These are phyloP conservation scores for Pseudocercospora crystallina DNA, from an alignment of 2,329 filamentous ascomycete genomes.

Conservation along the genomic window DNA sequence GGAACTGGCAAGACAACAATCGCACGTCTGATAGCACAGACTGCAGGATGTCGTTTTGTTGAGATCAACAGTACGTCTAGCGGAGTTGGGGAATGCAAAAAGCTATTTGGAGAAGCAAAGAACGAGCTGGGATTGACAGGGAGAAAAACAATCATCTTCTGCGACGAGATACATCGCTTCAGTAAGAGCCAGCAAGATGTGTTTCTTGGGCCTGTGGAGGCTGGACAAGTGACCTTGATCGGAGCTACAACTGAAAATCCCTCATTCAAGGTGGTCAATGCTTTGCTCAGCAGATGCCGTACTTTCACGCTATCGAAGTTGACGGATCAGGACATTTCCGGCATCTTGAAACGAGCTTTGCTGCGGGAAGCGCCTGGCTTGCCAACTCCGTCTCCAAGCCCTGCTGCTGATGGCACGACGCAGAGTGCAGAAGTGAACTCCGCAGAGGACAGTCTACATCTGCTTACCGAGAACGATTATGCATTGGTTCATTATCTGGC, in stretches of 20 bases:
- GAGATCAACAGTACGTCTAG: slow-evolving; percentile 93
- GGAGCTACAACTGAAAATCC: slow-evolving; percentile 97
- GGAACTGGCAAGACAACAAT: slow-evolving; percentile 90
- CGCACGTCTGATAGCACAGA: slow-evolving; percentile 81
- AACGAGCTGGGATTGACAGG: slow-evolving; percentile 79
- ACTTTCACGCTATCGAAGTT: slow-evolving; percentile 85
- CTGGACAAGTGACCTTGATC: slow-evolving; percentile 84
- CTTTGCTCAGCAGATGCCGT: slow-evolving; percentile 82
- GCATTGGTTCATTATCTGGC: slow-evolving; percentile 74
- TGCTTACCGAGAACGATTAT: slow-evolving; percentile 67
- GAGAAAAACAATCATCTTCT: slow-evolving; percentile 92
- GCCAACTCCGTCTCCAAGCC: slow-evolving; percentile 40
- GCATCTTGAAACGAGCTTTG: slow-evolving; percentile 76
- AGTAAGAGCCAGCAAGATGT: slow-evolving; percentile 92
- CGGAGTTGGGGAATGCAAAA: slow-evolving; percentile 88
- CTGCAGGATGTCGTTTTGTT: slow-evolving; percentile 81
- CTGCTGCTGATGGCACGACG: slow-evolving; percentile 18
- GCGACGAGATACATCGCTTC: slow-evolving; percentile 94
- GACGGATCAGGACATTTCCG: slow-evolving; percentile 66
- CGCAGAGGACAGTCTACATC: slow-evolving; percentile 31
- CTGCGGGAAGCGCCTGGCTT: slow-evolving; percentile 53
- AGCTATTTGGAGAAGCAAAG: slow-evolving; percentile 80
- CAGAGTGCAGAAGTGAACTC: background rate
- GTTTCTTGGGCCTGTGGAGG: slow-evolving; percentile 88
- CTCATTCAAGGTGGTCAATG: slow-evolving; percentile 86